phyloP scores from a whole-genome alignment of 2,329 filamentous ascomycete species.

The Epichloe sp. region DNA sequence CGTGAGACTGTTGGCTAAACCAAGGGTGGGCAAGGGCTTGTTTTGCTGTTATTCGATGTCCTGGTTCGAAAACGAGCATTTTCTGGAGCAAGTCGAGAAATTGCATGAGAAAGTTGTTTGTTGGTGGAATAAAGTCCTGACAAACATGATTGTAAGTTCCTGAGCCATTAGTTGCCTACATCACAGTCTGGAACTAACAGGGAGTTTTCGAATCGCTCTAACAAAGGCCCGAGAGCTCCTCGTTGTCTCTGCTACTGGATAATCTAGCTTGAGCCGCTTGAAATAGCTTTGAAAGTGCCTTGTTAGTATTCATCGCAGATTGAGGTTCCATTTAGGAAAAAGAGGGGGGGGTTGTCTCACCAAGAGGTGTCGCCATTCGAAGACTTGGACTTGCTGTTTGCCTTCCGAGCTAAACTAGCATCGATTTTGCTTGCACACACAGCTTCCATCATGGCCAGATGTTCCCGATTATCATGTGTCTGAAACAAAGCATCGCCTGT shows the following conservation, averaged over 20 bases:
- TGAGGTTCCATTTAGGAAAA: no score
- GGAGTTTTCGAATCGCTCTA: slow-evolving; percentile 12
- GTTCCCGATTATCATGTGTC: slow-evolving; percentile 59
- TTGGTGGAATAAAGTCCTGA: slow-evolving; percentile 39
- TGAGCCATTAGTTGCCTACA: slow-evolving; percentile 21
- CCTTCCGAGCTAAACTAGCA: no score
- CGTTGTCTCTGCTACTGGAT: slow-evolving; percentile 49
- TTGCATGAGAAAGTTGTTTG: slow-evolving; percentile 36
- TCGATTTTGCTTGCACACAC: slow-evolving; percentile 21
- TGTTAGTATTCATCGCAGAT: no score
- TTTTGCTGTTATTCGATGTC: slow-evolving; percentile 45
- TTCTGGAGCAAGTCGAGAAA: slow-evolving; percentile 46
- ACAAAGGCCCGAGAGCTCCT: slow-evolving; percentile 53
- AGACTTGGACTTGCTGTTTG: no score
- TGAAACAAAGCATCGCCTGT: slow-evolving; percentile 60
- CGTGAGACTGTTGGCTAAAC: slow-evolving; percentile 39
- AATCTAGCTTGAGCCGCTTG: slow-evolving; percentile 52
- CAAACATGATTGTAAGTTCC: background rate
- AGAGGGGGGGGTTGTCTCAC: slow-evolving; percentile 23
- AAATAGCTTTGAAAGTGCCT: slow-evolving; percentile 39
- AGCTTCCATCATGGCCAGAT: slow-evolving; percentile 64
- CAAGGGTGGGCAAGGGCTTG: slow-evolving; percentile 46
- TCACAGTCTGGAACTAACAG: slow-evolving; percentile 41
- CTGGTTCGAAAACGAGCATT: slow-evolving; percentile 49
- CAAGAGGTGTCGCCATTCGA: slow-evolving; percentile 8